Evolutionary conservation across 176 grass and related monocot species (phyloP).

Genomic region (Oryza rufipogon): DNA sequence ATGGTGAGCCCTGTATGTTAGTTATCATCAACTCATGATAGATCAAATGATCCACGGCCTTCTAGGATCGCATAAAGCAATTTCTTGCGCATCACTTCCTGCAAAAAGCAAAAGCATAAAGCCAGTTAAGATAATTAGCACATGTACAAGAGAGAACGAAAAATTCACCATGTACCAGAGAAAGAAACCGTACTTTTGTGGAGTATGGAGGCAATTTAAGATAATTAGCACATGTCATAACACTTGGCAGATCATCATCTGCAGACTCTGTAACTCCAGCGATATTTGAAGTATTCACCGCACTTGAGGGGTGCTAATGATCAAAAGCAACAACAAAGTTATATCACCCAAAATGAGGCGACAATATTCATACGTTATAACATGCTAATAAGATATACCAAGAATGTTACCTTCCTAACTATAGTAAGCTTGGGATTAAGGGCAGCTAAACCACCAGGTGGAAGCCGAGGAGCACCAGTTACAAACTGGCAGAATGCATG

Average conservation of each 20-base stretch:
- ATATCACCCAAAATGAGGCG: not conserved
- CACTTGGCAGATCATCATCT: conserved; percentile 91
- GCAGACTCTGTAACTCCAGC: conserved; percentile 57
- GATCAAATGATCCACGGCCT: conserved; percentile 95
- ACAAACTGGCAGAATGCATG: conserved; percentile 95
- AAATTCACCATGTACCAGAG: not conserved
- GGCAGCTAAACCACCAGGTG: conserved; percentile 88
- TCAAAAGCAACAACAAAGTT: conserved; percentile 15
- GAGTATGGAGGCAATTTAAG: conserved; percentile 91
- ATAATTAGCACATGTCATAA: conserved; percentile 98
- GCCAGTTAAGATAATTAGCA: not conserved
- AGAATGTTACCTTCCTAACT: conserved; percentile 78
- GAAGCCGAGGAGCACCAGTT: conserved; percentile 89
- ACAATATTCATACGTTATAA: not conserved
- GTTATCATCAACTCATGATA: conserved; percentile 58
- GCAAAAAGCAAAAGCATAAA: conserved; percentile 31
- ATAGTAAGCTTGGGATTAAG: conserved; percentile 87
- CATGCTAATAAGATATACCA: not conserved
- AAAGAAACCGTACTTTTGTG: conserved; percentile 53
- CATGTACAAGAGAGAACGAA: too few relatives aligned
- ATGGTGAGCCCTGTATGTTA: conserved; percentile 50
- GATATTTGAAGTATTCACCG: conserved; percentile 52
- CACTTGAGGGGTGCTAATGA: conserved; percentile 72
- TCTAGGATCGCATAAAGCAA: conserved; percentile 86
- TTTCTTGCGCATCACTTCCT: conserved; percentile 90